phyloP scores from a whole-genome alignment of 2,329 filamentous ascomycete species.

The Podosphaera fusca region DNA sequence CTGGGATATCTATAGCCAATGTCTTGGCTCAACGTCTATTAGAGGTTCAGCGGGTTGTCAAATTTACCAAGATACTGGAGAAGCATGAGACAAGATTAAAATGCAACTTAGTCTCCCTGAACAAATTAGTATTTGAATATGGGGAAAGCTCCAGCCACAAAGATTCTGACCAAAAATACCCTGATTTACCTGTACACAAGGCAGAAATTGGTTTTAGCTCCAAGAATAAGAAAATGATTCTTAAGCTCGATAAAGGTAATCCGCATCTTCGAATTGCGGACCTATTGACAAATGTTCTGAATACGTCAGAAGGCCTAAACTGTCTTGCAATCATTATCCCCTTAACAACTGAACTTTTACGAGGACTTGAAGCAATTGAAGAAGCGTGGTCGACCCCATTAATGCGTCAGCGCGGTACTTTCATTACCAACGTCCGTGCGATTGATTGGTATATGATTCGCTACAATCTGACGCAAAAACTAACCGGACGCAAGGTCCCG shows the following conservation, averaged over 20 bases:
- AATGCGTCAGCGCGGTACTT: slow-evolving; percentile 20
- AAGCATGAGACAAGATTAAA: slow-evolving; percentile 29
- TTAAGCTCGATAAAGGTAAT: slow-evolving; percentile 37
- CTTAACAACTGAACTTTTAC: slow-evolving; percentile 40
- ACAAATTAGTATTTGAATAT: slow-evolving; percentile 48
- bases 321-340: slow-evolving; percentile 30
- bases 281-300: slow-evolving; percentile 33
- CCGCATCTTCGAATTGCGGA: slow-evolving; percentile 43
- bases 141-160: slow-evolving; percentile 1
- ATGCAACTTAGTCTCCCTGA: slow-evolving; percentile 35
- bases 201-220: slow-evolving; percentile 34
- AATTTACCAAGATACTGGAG: slow-evolving; percentile 43
- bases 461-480: slow-evolving; percentile 21
- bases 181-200: slow-evolving; percentile 19
- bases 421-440: slow-evolving; percentile 28
- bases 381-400: slow-evolving; percentile 22
- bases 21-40: slow-evolving; percentile 16
- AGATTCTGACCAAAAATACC: slow-evolving; percentile 6
- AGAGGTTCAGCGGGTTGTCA: slow-evolving; percentile 46
- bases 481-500: slow-evolving; percentile 2
- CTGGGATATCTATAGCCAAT: slow-evolving; percentile 14
- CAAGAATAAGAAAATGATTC: slow-evolving; percentile 23
- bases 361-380: slow-evolving; percentile 36
- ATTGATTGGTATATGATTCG: slow-evolving; percentile 34
- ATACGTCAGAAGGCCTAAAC: slow-evolving; percentile 26